A percentile compares a stretch with the other conserved stretches of the same genome.
Evolutionary conservation across 2,329 filamentous ascomycete species (phyloP).

Genomic region (Onygenales sp.): DNA sequence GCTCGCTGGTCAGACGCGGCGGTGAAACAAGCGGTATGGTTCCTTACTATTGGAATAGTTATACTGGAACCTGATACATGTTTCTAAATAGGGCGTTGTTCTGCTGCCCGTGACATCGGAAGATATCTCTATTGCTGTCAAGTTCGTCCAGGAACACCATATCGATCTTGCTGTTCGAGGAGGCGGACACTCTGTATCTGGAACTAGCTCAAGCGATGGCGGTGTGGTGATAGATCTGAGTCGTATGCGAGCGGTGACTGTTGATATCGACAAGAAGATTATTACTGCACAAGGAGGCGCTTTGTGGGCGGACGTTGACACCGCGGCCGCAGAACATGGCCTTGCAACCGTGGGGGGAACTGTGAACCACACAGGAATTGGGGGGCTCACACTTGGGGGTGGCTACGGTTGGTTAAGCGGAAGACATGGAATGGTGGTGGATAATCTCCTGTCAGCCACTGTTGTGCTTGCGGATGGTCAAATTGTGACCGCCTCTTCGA

Average conservation of each 20-base stretch:
- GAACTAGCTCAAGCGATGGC: conserved; percentile 40
- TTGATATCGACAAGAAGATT: conserved; percentile 37
- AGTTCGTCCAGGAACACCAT: conserved; percentile 33
- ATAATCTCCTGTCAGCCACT: conserved; percentile 35
- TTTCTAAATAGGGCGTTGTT: conserved; percentile 30
- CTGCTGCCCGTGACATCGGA: conserved; percentile 29
- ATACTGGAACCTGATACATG: background rate
- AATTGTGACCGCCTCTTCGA: conserved; percentile 29
- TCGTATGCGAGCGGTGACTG: conserved; percentile 40
- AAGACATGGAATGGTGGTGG: conserved; percentile 45
- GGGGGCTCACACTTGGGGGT: conserved; percentile 48
- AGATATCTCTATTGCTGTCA: conserved; percentile 33
- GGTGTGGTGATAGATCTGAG: conserved; percentile 49
- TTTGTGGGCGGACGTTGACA: conserved; percentile 46
- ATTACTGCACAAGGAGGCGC: conserved; percentile 45
- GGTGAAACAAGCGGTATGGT: conserved; percentile 13
- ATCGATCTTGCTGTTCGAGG: conserved; percentile 46
- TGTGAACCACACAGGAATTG: conserved; percentile 54
- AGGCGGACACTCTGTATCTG: conserved; percentile 48
- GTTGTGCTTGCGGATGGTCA: conserved; percentile 34
- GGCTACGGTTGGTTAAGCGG: conserved; percentile 51
- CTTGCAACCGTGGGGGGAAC: conserved; percentile 54
- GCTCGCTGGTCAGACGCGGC: conserved; percentile 15
- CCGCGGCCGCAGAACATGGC: conserved; percentile 39
- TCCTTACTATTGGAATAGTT: background rate